Conservation (phyloP, 2,329 filamentous ascomycete species). For the Aspergillus luchuensis region DNA sequence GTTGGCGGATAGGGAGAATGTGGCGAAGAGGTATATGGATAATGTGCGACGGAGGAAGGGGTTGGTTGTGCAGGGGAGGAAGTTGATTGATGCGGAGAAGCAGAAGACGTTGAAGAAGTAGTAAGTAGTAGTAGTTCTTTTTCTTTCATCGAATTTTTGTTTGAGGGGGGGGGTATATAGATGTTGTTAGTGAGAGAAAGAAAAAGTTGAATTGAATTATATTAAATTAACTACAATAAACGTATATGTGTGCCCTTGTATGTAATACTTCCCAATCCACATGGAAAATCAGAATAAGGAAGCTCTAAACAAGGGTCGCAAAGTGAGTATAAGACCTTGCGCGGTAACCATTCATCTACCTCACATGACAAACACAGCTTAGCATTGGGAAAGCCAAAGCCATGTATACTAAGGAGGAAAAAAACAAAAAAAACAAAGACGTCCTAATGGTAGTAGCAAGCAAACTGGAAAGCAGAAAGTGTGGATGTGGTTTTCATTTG, state of each 20-base stretch:
- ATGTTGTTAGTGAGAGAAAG: too few species aligned
- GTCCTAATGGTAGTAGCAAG: too few species aligned
- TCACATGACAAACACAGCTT: conserved; percentile 49
- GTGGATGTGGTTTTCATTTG: conserved; percentile 4
- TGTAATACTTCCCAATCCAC: conserved; percentile 20
- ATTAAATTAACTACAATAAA: neutral
- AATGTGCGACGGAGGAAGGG: conserved; percentile 84
- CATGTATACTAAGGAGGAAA: conserved; percentile 47
- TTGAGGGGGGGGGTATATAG: neutral
- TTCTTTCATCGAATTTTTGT: neutral
- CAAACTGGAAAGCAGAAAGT: neutral
- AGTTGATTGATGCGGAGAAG: conserved; percentile 87
- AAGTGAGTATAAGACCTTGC: conserved; percentile 28
- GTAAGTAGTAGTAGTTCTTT: conserved; percentile 51
- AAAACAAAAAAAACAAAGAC: neutral
- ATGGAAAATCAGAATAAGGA: conserved; percentile 16
- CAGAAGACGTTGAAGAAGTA: conserved; percentile 71
- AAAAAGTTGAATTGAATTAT: too few species aligned
- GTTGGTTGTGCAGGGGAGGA: conserved; percentile 74
- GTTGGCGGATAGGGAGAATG: conserved; percentile 89
- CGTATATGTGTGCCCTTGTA: conserved; percentile 27
- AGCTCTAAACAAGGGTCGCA: conserved; percentile 28
- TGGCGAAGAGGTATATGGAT: conserved; percentile 96
- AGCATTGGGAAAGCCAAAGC: conserved; percentile 43
- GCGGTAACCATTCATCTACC: conserved; percentile 38